Evolutionary conservation across 2,329 filamentous ascomycete species (phyloP).

Genomic region (Microsporum audouinii): DNA sequence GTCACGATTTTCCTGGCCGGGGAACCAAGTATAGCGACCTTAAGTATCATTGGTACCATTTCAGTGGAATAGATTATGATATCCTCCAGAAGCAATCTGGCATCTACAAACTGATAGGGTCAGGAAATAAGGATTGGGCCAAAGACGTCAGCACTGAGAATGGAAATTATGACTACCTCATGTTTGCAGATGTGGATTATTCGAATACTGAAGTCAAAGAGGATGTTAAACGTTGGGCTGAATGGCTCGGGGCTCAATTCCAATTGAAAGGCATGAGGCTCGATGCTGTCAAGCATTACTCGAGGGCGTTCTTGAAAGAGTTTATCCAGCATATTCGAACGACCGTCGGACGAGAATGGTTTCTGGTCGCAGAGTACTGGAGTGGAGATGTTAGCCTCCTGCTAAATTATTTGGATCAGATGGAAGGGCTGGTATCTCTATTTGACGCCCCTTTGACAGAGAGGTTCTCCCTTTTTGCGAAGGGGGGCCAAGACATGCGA

Average conservation of each 20-base stretch:
- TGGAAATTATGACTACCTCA: constrained; percentile 58
- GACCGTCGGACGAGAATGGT: constrained; percentile 43
- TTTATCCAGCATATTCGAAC: constrained; percentile 50
- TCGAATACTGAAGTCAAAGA: constrained; percentile 49
- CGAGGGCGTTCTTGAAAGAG: constrained; percentile 52
- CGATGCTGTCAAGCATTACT: constrained; percentile 64
- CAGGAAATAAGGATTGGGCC: constrained; percentile 51
- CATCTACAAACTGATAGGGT: constrained; percentile 53
- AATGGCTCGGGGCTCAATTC: constrained; percentile 53
- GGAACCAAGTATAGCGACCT: constrained; percentile 47
- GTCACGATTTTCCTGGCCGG: constrained; percentile 54
- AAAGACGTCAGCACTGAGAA: constrained; percentile 50
- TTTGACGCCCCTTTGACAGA: constrained; percentile 60
- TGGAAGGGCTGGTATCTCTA: constrained; percentile 48
- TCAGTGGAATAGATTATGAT: constrained; percentile 58
- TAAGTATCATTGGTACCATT: constrained; percentile 58
- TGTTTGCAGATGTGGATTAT: constrained; percentile 63
- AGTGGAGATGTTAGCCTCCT: constrained; percentile 46
- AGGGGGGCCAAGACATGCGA: constrained; percentile 49
- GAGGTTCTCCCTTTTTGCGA: constrained; percentile 52
- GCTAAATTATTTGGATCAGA: constrained; percentile 45
- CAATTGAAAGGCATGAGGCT: constrained; percentile 56
- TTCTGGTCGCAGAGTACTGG: constrained; percentile 62
- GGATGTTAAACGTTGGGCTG: constrained; percentile 56
- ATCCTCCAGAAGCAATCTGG: constrained; percentile 45